phyloP scores from a whole-genome alignment of 2,329 filamentous ascomycete genomes.

The Neopestalotiopsis sp. region DNA sequence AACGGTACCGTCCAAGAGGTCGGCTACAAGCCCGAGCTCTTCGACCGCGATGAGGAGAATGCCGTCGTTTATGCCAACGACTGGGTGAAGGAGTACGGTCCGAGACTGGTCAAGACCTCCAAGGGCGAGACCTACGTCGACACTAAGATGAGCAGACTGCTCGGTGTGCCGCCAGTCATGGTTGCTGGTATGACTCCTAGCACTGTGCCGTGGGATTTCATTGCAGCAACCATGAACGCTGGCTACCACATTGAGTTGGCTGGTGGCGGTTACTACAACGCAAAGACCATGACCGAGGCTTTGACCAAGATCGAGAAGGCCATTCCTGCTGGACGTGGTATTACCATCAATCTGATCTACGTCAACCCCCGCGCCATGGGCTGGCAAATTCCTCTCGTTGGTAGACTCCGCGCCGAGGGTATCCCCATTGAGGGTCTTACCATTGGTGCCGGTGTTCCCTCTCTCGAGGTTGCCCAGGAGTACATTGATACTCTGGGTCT shows the following conservation, averaged over 20 bases:
- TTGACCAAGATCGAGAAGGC: constrained; percentile 83
- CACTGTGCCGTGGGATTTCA: constrained; percentile 90
- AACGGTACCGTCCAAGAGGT: constrained; percentile 89
- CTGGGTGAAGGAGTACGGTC: constrained; percentile 97
- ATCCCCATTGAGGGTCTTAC: constrained; percentile 91
- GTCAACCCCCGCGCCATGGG: constrained; percentile 88
- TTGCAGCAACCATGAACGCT: constrained; percentile 90
- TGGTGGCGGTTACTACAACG: constrained; percentile 88
- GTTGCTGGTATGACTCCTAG: constrained; percentile 94
- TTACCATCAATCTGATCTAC: constrained; percentile 90
- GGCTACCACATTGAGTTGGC: constrained; percentile 94
- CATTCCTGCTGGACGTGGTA: constrained; percentile 85
- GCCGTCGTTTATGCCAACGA: constrained; percentile 94
- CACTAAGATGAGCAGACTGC: constrained; percentile 90
- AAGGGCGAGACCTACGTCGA: constrained; percentile 90
- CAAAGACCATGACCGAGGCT: constrained; percentile 81
- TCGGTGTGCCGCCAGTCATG: constrained; percentile 86
- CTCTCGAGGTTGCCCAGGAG: constrained; percentile 89
- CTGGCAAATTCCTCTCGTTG: constrained; percentile 90
- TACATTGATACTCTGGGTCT: constrained; percentile 93
- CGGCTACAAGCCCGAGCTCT: constrained; percentile 97
- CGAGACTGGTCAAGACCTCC: constrained; percentile 88
- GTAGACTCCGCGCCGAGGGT: constrained; percentile 80
- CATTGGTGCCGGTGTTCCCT: constrained; percentile 92
- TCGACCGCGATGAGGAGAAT: constrained; percentile 93